phyloP scores from a whole-genome alignment of 805 yeast species.

The Candida suzukii region DNA sequence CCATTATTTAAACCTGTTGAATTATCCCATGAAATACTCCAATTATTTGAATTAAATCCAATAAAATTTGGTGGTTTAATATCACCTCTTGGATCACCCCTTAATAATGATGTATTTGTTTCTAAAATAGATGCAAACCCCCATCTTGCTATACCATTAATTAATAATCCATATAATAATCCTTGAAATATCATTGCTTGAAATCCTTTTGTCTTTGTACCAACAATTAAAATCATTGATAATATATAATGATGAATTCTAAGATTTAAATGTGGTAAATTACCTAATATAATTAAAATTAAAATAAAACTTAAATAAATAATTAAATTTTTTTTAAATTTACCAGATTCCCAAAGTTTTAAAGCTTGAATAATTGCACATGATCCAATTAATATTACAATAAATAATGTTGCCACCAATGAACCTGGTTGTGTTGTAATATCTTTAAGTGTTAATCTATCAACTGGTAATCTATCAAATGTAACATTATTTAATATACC shows the following conservation, averaged over 20 bases:
- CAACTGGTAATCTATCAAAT: constrained; percentile 84
- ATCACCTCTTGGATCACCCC: constrained; percentile 67
- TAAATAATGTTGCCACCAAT: constrained; percentile 47
- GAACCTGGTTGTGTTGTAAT: constrained; percentile 75
- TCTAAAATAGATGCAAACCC: constrained; percentile 87
- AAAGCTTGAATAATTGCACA: constrained; percentile 71
- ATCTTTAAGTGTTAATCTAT: constrained; percentile 69
- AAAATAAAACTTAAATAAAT: constrained; percentile 42
- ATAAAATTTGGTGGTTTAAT: constrained; percentile 44
- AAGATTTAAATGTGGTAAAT: constrained; percentile 61
- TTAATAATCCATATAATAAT: constrained; percentile 66
- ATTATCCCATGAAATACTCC: constrained; percentile 31
- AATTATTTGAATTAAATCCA: constrained; percentile 23
- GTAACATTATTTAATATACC: constrained; percentile 83
- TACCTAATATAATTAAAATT: constrained; percentile 37
- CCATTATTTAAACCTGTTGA: constrained; percentile 3
- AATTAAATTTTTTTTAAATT: constrained; percentile 50
- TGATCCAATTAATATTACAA: constrained; percentile 37
- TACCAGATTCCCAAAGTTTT: constrained; percentile 72
- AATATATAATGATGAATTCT: constrained; percentile 77
- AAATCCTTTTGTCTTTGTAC: constrained; percentile 68
- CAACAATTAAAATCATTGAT: constrained; percentile 74
- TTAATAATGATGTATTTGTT: constrained; percentile 53
- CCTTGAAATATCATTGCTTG: constrained; percentile 79
- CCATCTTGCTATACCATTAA: constrained; percentile 89